phyloP scores from a whole-genome alignment of 345 rosid genomes.

The Hibiscus trionum region DNA sequence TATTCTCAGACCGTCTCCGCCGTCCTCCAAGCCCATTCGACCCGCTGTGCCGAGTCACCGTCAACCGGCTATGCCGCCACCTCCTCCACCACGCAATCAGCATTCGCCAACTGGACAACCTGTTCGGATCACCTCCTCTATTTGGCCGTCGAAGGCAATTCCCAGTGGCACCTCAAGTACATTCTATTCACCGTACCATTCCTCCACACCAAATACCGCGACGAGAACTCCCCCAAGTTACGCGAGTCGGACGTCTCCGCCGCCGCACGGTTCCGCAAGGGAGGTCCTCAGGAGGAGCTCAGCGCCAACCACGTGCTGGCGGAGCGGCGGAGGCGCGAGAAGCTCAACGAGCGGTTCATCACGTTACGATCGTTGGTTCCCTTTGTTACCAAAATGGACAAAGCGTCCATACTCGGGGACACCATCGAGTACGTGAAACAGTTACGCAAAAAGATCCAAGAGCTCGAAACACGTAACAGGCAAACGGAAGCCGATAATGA shows the following conservation, averaged over 20 bases:
- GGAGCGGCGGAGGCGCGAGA: constrained; percentile 92
- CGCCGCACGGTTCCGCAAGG: constrained; percentile 31
- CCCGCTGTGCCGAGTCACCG: constrained; percentile 41
- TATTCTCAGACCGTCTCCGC: constrained; percentile 87
- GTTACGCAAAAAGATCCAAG: constrained; percentile 67
- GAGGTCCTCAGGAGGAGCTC: constrained; percentile 54
- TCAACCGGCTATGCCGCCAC: constrained; percentile 22
- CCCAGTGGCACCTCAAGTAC: constrained; percentile 84
- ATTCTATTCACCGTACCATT: constrained; percentile 70
- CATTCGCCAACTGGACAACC: constrained; percentile 65
- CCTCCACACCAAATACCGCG: constrained; percentile 53
- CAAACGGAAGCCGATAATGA: constrained; percentile 43
- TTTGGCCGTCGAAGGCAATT: constrained; percentile 28
- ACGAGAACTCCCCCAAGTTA: constrained; percentile 49
- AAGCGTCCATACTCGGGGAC: constrained; percentile 92
- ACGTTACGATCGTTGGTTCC: constrained; percentile 82
- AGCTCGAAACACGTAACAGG: constrained; percentile 48
- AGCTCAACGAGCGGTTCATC: constrained; percentile 85
- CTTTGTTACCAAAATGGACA: constrained; percentile 96
- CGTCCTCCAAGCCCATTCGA: constrained; percentile 54
- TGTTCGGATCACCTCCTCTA: constrained; percentile 28
- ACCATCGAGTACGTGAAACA: constrained; percentile 94
- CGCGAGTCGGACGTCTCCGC: constrained; percentile 25
- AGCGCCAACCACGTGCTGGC: constrained; percentile 90
- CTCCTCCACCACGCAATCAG: constrained; percentile 48